phyloP scores from a whole-genome alignment of 1,139 yeast species.

The Yamadazyma aaseri region DNA sequence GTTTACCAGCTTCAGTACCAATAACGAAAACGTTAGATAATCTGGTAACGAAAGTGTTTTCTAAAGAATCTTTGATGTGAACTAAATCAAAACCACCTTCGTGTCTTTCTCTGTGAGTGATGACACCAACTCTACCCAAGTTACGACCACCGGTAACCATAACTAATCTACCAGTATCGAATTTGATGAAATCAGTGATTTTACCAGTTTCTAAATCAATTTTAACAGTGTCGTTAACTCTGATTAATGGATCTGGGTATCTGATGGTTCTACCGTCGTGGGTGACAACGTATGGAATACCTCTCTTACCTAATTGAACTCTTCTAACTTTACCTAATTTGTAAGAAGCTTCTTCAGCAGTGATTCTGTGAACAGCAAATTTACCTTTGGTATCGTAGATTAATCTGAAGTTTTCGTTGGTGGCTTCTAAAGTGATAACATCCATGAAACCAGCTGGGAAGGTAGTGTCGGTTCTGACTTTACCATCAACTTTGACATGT shows the following conservation, averaged over 20 bases:
- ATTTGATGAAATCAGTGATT: slow-evolving; percentile 87
- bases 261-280: slow-evolving; percentile 99
- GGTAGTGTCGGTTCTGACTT: slow-evolving; percentile 98
- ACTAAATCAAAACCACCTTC: slow-evolving; percentile 99
- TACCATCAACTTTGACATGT: slow-evolving; percentile 98
- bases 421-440: slow-evolving; percentile 93
- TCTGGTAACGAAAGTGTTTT: slow-evolving; percentile 98
- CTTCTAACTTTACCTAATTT: slow-evolving; percentile 97
- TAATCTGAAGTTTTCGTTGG: slow-evolving; percentile 99
- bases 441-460: slow-evolving; percentile 99
- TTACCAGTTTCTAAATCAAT: slow-evolving; percentile 94
- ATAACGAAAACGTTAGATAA: slow-evolving; percentile 93
- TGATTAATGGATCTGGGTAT: slow-evolving; percentile 97
- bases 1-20: slow-evolving; percentile 94
- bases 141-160: slow-evolving; percentile 99
- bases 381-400: slow-evolving; percentile 98
- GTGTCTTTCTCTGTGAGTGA: slow-evolving; percentile 98
- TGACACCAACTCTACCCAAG: slow-evolving; percentile 99
- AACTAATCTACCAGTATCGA: slow-evolving; percentile 92
- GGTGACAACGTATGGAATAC: slow-evolving; percentile 96
- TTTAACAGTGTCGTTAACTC: slow-evolving; percentile 96
- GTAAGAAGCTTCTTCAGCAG: slow-evolving; percentile 97
- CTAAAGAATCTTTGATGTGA: slow-evolving; percentile 96
- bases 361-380: slow-evolving; percentile 98
- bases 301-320: slow-evolving; percentile 97